Base-by-base conservation (phyloP, 108 stramenopile genomes). In the Cyclotella cryptica region DNA sequence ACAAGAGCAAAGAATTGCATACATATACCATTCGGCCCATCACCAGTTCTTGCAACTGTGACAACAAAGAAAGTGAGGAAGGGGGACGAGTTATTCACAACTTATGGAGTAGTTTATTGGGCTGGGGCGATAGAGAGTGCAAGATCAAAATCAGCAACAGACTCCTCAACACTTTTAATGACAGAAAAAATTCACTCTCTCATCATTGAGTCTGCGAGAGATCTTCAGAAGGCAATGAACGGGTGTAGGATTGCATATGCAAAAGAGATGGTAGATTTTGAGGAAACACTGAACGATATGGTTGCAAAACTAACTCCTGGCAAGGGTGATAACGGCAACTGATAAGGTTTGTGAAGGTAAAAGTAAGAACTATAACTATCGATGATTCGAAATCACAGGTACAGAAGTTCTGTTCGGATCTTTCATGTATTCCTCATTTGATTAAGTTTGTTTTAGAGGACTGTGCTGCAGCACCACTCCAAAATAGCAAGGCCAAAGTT, bases 1-100 rank as follows among this genome's bases (percentile, higher is more conserved):
- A 70, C 69, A 47, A 39, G 41, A 21, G 45, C 41, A 10, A 85
- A 87, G 43, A 87, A 87, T 68, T 85, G 84, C 42, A 75, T 85
- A 14, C 81, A 77, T 18, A 77, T 77, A 4, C 77, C 77, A 12
- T 77, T 77, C 27, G 77, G 77, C 0, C 77, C 77, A 19, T 75
- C 74, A 1, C 80, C 80, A 27, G 22, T 81, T 9, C 35, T 81
- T 21, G 80, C 80, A 4, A 76, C 80, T 12, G 29, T 81, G n/a
- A 73, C 80, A 26, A 81, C 80, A 12, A 75, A 70, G 27, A 76
- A 81, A 46, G 69, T 81, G 7, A 81, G 76, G 51, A 81, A 81
- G 60, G 68, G 69, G 9, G 66, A 81, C 41, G 80, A 81, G 40
- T 53, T 81, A 11, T 81, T 81, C 24, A 81, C 80, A 1, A 53